Conservation (phyloP, 371 early-diverging fungal genomes). For the Zychaea mexicana region DNA sequence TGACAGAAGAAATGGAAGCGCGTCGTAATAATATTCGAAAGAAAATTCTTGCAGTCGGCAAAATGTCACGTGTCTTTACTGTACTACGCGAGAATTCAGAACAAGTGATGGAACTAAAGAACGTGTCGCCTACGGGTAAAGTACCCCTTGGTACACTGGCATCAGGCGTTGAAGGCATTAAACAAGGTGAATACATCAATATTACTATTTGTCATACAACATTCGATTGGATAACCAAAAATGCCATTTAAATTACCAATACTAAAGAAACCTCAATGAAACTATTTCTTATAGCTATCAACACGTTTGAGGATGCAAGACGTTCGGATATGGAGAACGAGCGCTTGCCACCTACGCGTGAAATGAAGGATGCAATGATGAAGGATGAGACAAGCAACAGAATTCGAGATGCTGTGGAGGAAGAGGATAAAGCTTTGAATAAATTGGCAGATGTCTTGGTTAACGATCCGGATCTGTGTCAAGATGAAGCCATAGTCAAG, state of each 20-base stretch:
- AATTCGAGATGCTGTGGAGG: conserved; percentile 42
- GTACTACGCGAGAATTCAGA: conserved; percentile 90
- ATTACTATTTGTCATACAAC: no score
- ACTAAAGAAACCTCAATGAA: not conserved
- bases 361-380: conserved; percentile 46
- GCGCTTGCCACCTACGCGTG: conserved; percentile 82
- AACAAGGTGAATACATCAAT: conserved; percentile 51
- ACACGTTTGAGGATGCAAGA: conserved; percentile 91
- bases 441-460: conserved; percentile 18
- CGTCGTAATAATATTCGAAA: conserved; percentile 78
- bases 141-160: conserved; percentile 87
- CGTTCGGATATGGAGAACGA: conserved; percentile 90
- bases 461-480: conserved; percentile 8
- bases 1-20: conserved; percentile 43
- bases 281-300: conserved; percentile 62
- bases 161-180: conserved; percentile 90
- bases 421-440: conserved; percentile 26
- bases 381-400: conserved; percentile 51
- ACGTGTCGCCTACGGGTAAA: conserved; percentile 73
- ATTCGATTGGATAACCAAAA: no score
- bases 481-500: not conserved
- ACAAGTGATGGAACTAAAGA: conserved; percentile 90
- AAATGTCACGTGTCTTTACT: conserved; percentile 87
- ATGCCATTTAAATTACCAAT: no score
- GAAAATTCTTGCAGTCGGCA: conserved; percentile 93